phyloP scores from a whole-genome alignment of 1,139 yeast species.

The Pichia sp. region DNA sequence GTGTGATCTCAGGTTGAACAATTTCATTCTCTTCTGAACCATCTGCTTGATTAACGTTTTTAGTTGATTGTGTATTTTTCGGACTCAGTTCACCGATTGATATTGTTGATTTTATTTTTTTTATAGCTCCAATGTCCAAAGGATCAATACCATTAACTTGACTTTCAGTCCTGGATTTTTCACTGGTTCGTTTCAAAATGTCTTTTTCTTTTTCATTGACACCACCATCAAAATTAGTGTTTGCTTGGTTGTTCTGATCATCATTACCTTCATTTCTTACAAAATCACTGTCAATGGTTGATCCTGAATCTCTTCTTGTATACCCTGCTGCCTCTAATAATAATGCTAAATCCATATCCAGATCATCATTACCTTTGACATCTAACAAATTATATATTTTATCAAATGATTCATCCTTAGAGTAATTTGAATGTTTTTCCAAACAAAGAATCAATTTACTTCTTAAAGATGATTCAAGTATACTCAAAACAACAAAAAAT shows the following conservation, averaged over 20 bases:
- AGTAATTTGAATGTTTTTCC: not conserved
- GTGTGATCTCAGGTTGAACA: not conserved
- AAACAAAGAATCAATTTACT: constrained; percentile 14
- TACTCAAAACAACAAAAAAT: constrained; percentile 58
- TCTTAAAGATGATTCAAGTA: constrained; percentile 35
- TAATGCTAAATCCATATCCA: constrained; percentile 51
- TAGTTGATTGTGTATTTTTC: constrained; percentile 1
- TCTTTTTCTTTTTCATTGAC: not conserved
- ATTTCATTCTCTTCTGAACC: not conserved
- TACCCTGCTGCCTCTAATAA: constrained; percentile 39
- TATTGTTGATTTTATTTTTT: not conserved
- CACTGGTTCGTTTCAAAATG: not conserved
- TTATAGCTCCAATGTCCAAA: not conserved
- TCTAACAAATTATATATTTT: constrained; percentile 14
- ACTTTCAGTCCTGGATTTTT: not conserved
- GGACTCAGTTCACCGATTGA: constrained; percentile 2
- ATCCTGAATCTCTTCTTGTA: constrained; percentile 14
- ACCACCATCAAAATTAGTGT: no score
- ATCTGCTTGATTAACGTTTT: not conserved
- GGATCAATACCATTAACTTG: constrained; percentile 5
- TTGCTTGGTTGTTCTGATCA: no score
- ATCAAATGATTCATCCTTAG: constrained; percentile 13
- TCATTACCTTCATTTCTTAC: constrained; percentile 3
- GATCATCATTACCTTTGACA: constrained; percentile 43
- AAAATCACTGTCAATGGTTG: constrained; percentile 10